A percentile compares a stretch with the other conserved stretches of the same genome.
Evolutionary conservation across 129 eudicot genomes (phyloP).

Genomic region (Calendula officinalis): DNA sequence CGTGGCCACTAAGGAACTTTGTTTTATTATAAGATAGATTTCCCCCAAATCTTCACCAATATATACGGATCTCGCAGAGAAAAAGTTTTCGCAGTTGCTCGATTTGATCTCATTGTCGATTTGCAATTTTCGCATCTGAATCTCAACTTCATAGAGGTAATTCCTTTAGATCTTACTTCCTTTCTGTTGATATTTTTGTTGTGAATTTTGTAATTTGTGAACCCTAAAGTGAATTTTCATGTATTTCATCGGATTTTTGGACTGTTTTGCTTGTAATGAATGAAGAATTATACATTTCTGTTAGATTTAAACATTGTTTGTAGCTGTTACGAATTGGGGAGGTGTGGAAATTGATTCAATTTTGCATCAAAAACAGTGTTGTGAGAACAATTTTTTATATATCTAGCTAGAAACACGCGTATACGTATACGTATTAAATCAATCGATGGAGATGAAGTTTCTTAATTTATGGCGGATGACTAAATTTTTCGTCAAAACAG

Average conservation of each 20-base stretch:
- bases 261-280: neutral
- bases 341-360: constrained; percentile 9
- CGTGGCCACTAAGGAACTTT: too few relatives aligned
- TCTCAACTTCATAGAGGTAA: constrained; percentile 15
- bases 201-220: neutral
- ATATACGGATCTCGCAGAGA: constrained; percentile 22
- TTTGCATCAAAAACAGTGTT: neutral
- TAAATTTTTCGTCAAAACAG: too few relatives aligned
- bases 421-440: neutral
- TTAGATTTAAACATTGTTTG: neutral
- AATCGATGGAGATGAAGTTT: too few relatives aligned
- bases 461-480: too few relatives aligned
- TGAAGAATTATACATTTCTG: neutral
- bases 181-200: neutral
- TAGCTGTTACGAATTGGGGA: neutral
- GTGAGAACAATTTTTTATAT: neutral
- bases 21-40: too few relatives aligned
- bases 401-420: neutral
- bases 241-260: neutral
- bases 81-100: constrained; percentile 15
- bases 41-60: constrained; percentile 7
- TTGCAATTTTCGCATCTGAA: constrained; percentile 14
- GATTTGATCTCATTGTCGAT: constrained; percentile 21
- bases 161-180: neutral
- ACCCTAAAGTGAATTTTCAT: constrained; percentile 17